A percentile compares a stretch with the other conserved stretches of the same genome.
phyloP scores from a whole-genome alignment of 495 filamentous ascomycete species.

The Podospora fimiseda region DNA sequence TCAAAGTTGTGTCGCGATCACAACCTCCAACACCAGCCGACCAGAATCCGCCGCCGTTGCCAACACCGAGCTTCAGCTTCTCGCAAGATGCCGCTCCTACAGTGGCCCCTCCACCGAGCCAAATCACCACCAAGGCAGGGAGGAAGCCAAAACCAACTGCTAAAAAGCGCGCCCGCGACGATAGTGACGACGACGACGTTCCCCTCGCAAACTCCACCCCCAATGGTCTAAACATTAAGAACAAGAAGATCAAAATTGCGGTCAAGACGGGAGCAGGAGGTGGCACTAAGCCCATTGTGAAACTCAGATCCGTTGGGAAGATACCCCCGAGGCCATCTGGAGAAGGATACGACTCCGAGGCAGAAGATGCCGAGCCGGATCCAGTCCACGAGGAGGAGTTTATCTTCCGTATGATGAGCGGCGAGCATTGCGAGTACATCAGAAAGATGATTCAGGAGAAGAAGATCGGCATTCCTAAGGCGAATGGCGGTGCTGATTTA shows the following conservation, averaged over 20 bases:
- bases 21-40: conserved; percentile 42
- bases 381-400: conserved; percentile 83
- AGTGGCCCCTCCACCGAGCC: conserved; percentile 13
- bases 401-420: conserved; percentile 80
- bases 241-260: conserved; percentile 41
- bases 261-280: conserved; percentile 15
- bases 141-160: conserved; percentile 41
- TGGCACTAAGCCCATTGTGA: conserved; percentile 19
- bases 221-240: conserved; percentile 20
- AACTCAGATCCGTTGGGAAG: conserved; percentile 41
- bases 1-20: conserved; percentile 46
- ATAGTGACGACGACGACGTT: conserved; percentile 40
- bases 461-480: conserved; percentile 57
- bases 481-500: conserved; percentile 61
- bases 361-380: conserved; percentile 80
- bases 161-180: conserved; percentile 39
- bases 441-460: conserved; percentile 63
- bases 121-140: conserved; percentile 43
- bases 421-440: conserved; percentile 76
- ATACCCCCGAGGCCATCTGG: conserved; percentile 62
- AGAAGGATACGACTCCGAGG: conserved; percentile 95
- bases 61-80: neutral
- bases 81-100: conserved; percentile 2
- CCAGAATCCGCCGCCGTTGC: conserved; percentile 10
- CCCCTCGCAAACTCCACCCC: conserved; percentile 29